A percentile compares a stretch with the other conserved stretches of the same genome.
Conservation (phyloP, 495 filamentous ascomycete species). For the Penicillium flavigenum region DNA sequence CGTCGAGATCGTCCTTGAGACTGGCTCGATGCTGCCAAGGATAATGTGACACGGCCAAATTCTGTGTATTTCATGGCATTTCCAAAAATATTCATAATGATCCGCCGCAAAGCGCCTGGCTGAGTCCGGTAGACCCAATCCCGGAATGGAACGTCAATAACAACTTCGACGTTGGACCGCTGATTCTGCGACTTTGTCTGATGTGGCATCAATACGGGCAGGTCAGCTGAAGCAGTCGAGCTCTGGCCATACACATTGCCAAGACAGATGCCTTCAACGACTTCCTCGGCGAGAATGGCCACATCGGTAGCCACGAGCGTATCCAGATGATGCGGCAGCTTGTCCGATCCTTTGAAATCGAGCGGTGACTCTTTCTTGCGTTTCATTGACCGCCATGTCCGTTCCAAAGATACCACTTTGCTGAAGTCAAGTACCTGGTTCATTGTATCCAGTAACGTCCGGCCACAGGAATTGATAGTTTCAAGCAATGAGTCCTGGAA, state of each 20-base stretch:
- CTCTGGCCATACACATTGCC: constrained; percentile 48
- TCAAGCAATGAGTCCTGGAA: constrained; percentile 66
- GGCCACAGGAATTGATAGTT: constrained; percentile 72
- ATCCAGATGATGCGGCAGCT: constrained; percentile 42
- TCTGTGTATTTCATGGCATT: constrained; percentile 81
- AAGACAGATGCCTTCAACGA: constrained; percentile 52
- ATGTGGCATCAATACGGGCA: constrained; percentile 25
- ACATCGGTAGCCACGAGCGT: constrained; percentile 47
- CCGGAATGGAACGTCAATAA: constrained; percentile 62
- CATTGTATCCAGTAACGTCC: constrained; percentile 75
- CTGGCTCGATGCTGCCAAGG: constrained; percentile 48
- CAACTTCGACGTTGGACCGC: constrained; percentile 50
- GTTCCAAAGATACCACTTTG: constrained; percentile 61
- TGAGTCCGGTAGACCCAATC: constrained; percentile 66
- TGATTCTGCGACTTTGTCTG: constrained; percentile 5
- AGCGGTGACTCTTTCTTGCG: constrained; percentile 30
- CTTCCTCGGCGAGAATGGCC: constrained; percentile 47
- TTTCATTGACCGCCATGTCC: constrained; percentile 44
- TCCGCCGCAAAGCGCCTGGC: constrained; percentile 68
- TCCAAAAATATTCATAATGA: constrained; percentile 80
- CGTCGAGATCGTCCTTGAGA: constrained; percentile 36
- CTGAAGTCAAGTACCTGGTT: constrained; percentile 74
- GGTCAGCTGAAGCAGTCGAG: constrained; percentile 29
- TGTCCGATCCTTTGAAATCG: constrained; percentile 35
- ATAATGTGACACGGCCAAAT: constrained; percentile 63